A percentile compares a stretch with the other conserved stretches of the same genome.
phyloP scores from a whole-genome alignment of 176 grass and related monocot genomes.

The Lolium multiflorum region DNA sequence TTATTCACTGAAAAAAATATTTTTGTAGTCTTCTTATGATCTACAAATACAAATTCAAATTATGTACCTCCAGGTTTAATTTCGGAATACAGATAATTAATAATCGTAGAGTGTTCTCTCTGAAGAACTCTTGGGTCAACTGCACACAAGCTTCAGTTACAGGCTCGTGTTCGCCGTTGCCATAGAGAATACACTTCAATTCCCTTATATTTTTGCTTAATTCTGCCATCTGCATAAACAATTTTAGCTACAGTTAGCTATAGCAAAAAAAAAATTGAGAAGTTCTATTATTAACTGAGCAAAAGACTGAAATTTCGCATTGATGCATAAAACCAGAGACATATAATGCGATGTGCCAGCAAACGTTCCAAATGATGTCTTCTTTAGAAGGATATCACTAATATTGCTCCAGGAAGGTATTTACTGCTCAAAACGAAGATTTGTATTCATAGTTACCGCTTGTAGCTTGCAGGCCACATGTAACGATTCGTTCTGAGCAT shows the following conservation, averaged over 20 bases:
- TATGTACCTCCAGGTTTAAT: constrained; percentile 85
- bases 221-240: constrained; percentile 77
- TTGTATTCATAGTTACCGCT: not conserved
- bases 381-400: constrained; percentile 15
- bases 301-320: not conserved
- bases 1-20: constrained; percentile 7
- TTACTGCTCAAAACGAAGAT: constrained; percentile 1
- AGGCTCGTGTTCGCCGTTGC: constrained; percentile 85
- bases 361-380: not conserved
- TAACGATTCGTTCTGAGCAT: constrained; percentile 1
- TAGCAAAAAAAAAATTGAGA: too few relatives aligned
- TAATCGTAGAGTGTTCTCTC: constrained; percentile 85
- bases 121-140: constrained; percentile 97
- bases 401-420: not conserved
- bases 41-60: constrained; percentile 36
- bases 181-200: constrained; percentile 92
- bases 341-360: constrained; percentile 1
- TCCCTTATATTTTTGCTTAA: constrained; percentile 98
- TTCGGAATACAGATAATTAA: constrained; percentile 92
- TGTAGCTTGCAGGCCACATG: not conserved
- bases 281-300: too few relatives aligned
- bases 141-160: constrained; percentile 84
- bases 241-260: constrained; percentile 6
- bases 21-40: not conserved
- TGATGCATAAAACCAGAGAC: constrained; percentile 3